phyloP scores from a whole-genome alignment of 495 filamentous ascomycete species.

The Penicillium pulvis region DNA sequence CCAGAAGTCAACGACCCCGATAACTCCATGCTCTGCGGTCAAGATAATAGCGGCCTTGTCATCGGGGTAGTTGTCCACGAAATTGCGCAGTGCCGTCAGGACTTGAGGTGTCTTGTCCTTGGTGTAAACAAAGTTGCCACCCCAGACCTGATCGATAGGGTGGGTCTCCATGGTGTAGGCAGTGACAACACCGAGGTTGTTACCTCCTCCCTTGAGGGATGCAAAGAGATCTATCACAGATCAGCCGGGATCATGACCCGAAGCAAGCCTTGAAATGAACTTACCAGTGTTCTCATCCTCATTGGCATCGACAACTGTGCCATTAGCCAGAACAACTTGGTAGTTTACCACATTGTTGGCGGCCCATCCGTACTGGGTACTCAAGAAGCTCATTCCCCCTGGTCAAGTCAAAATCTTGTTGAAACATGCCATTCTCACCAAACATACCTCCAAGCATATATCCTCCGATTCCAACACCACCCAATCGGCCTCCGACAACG shows the following conservation, averaged over 20 bases:
- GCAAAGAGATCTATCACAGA: slow-evolving; percentile 51
- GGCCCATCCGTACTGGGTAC: slow-evolving; percentile 59
- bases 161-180: slow-evolving; percentile 53
- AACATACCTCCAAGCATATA: slow-evolving; percentile 47
- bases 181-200: slow-evolving; percentile 67
- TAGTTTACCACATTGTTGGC: slow-evolving; percentile 55
- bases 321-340: slow-evolving; percentile 59
- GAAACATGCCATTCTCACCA: neutral
- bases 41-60: slow-evolving; percentile 56
- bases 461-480: slow-evolving; percentile 42
- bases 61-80: slow-evolving; percentile 52
- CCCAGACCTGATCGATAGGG: slow-evolving; percentile 46
- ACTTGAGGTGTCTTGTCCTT: slow-evolving; percentile 43
- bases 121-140: slow-evolving; percentile 54
- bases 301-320: slow-evolving; percentile 52
- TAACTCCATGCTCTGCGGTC: slow-evolving; percentile 51
- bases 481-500: slow-evolving; percentile 42
- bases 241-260: slow-evolving; percentile 14
- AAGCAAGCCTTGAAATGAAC: neutral
- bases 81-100: slow-evolving; percentile 52
- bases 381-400: slow-evolving; percentile 54
- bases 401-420: slow-evolving; percentile 4
- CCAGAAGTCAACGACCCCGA: slow-evolving; percentile 51
- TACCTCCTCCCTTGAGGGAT: slow-evolving; percentile 58
- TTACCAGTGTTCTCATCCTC: slow-evolving; percentile 39